Percentiles rank a stretch among this genome's conserved stretches.
Evolutionary conservation across 371 early-diverging fungal species (phyloP).

Genomic region (Rhizomucor pusillus): DNA sequence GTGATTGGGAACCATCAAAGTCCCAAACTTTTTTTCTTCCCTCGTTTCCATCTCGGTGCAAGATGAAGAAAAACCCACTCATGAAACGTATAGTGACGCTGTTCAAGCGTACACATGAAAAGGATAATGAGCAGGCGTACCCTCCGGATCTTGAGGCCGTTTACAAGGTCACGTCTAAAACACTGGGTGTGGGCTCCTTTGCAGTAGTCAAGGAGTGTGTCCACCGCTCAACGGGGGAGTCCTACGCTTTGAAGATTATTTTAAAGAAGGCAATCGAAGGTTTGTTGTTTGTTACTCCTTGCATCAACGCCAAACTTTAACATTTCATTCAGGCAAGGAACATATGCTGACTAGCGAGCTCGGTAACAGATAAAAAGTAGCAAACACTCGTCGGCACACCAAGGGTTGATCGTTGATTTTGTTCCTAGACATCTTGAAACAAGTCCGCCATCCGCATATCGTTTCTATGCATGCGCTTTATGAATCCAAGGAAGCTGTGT

Average conservation of each 20-base stretch:
- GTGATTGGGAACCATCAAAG: no score
- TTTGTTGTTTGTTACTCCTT: conserved; percentile 13
- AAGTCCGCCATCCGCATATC: conserved; percentile 79
- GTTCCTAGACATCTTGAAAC: conserved; percentile 61
- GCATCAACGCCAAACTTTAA: not conserved
- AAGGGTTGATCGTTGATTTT: not conserved
- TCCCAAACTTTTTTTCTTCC: no score
- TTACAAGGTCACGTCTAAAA: conserved; percentile 51
- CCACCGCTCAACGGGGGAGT: conserved; percentile 54
- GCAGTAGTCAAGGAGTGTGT: conserved; percentile 77
- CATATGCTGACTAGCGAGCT: conserved; percentile 85
- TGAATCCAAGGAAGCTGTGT: conserved; percentile 77
- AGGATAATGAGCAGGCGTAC: conserved; percentile 33
- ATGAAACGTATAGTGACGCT: conserved; percentile 42
- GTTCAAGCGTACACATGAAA: conserved; percentile 47
- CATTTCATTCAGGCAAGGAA: conserved; percentile 57
- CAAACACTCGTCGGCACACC: not conserved
- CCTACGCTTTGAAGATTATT: conserved; percentile 81
- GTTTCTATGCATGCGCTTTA: conserved; percentile 77
- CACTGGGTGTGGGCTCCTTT: conserved; percentile 72
- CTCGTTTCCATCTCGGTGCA: not conserved
- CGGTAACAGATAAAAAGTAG: conserved; percentile 20
- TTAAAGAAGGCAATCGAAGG: conserved; percentile 65
- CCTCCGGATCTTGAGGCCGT: conserved; percentile 36
- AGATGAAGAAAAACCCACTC: conserved; percentile 33